phyloP scores from a whole-genome alignment of 2,329 filamentous ascomycete species.

The Paraphaeosphaeria sporulosa region DNA sequence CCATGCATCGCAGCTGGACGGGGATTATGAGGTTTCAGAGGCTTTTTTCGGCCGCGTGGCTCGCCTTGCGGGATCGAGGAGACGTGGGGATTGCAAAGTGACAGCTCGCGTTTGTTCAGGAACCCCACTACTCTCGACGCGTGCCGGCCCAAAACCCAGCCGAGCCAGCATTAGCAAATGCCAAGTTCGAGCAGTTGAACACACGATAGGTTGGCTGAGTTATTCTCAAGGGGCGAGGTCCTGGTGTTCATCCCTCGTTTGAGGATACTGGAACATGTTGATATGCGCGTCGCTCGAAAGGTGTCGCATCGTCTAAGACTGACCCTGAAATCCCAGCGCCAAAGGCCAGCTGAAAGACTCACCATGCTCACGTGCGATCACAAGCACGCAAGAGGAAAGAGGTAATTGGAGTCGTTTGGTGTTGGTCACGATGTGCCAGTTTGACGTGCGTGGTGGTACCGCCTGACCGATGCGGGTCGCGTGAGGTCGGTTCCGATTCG shows the following conservation, averaged over 20 bases:
- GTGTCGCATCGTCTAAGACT: neutral
- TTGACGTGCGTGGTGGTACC: slow-evolving; percentile 1
- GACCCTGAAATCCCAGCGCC: neutral
- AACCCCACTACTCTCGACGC: neutral
- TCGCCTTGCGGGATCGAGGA: no score
- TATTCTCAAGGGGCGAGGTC: neutral
- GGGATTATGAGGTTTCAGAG: neutral
- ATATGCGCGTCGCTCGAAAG: slow-evolving; percentile 7
- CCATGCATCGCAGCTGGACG: neutral
- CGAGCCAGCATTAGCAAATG: slow-evolving; percentile 2
- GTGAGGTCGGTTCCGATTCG: slow-evolving; percentile 7
- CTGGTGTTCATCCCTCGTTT: neutral
- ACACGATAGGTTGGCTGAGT: neutral
- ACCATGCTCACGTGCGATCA: neutral
- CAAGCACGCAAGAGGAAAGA: neutral
- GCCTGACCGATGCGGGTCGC: slow-evolving; percentile 5
- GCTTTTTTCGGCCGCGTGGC: no score
- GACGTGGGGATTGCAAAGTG: no score
- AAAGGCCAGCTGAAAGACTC: no score
- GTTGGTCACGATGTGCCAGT: neutral
- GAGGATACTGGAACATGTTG: slow-evolving; percentile 1
- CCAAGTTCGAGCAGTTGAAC: neutral
- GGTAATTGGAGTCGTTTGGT: slow-evolving; percentile 4
- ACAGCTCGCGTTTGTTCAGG: slow-evolving; percentile 1
- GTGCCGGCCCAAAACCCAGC: neutral